These are phyloP conservation scores for Phaseolus coccineus DNA, from an alignment of 331 rosid species.

Conservation along the genomic window DNA sequence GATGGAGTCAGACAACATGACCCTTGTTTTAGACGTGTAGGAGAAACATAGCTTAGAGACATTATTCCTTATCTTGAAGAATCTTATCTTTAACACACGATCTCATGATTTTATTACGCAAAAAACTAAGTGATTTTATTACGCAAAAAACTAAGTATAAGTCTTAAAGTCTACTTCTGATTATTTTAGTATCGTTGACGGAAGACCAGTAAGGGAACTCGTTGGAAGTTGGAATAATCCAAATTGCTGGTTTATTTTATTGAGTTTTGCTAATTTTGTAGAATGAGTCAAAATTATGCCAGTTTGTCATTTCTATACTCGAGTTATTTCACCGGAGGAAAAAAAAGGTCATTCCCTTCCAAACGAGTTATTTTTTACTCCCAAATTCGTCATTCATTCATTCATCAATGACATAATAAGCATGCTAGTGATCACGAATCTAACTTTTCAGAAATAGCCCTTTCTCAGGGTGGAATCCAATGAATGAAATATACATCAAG, in stretches of 20 bases:
- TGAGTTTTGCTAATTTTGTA: neutral
- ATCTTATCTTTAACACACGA: conserved; percentile 10
- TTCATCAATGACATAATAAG: neutral
- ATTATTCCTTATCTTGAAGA: conserved; percentile 17
- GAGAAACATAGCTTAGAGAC: conserved; percentile 2
- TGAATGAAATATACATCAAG: neutral
- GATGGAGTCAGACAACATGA: conserved; percentile 9
- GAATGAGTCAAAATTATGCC: neutral
- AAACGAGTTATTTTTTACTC: neutral
- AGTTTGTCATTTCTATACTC: neutral
- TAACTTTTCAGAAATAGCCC: neutral
- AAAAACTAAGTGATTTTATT: conserved; percentile 6
- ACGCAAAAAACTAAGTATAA: neutral
- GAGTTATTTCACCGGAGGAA: neutral
- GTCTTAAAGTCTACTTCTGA: neutral
- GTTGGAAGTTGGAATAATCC: neutral
- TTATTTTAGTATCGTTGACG: neutral
- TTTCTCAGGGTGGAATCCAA: neutral
- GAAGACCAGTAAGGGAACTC: neutral
- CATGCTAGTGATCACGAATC: neutral
- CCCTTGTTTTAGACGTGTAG: conserved; percentile 10
- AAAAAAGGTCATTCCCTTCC: neutral
- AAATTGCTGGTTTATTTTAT: neutral
- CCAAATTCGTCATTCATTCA: neutral
- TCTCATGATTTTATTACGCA: neutral